phyloP scores from a whole-genome alignment of 768 basidiomycete species.

The Aureoboletus auriporus region DNA sequence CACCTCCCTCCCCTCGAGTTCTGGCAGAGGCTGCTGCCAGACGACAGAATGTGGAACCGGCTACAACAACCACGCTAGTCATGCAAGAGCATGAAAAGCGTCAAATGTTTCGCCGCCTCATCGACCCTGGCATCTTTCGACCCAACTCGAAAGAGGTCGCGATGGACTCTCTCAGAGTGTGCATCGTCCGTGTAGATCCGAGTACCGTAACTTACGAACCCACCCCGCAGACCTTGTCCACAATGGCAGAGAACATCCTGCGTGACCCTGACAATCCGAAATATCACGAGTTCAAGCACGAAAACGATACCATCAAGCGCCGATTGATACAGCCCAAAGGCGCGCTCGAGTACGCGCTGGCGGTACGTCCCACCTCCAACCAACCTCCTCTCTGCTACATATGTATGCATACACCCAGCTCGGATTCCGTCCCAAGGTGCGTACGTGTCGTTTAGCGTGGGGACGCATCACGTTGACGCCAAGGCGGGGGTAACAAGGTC shows the following conservation, averaged over 20 bases:
- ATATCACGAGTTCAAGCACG: slow-evolving; percentile 72
- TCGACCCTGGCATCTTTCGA: slow-evolving; percentile 75
- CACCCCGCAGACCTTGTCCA: slow-evolving; percentile 48
- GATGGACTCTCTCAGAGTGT: slow-evolving; percentile 59
- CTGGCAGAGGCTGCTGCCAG: slow-evolving; percentile 29
- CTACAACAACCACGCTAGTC: slow-evolving; percentile 9
- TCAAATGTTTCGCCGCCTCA: slow-evolving; percentile 67
- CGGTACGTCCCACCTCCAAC: slow-evolving; percentile 43
- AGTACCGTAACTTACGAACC: background rate
- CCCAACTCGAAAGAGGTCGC: slow-evolving; percentile 63
- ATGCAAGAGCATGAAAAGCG: slow-evolving; percentile 59
- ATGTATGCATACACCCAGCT: slow-evolving; percentile 38
- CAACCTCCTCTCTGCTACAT: background rate
- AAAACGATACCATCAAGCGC: slow-evolving; percentile 64
- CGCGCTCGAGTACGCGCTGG: slow-evolving; percentile 75
- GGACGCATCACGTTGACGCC: too few relatives aligned
- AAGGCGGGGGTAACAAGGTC: slow-evolving; percentile 39
- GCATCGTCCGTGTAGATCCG: background rate
- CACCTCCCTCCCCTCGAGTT: slow-evolving; percentile 15
- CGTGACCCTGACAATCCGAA: slow-evolving; percentile 70
- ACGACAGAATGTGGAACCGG: slow-evolving; percentile 10
- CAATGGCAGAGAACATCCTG: slow-evolving; percentile 69
- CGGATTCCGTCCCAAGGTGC: slow-evolving; percentile 69
- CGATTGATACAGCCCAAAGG: slow-evolving; percentile 66
- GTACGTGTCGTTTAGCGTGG: background rate